Evolutionary conservation across 305 asterid species (phyloP).

Genomic region (Ilex paraguariensis): DNA sequence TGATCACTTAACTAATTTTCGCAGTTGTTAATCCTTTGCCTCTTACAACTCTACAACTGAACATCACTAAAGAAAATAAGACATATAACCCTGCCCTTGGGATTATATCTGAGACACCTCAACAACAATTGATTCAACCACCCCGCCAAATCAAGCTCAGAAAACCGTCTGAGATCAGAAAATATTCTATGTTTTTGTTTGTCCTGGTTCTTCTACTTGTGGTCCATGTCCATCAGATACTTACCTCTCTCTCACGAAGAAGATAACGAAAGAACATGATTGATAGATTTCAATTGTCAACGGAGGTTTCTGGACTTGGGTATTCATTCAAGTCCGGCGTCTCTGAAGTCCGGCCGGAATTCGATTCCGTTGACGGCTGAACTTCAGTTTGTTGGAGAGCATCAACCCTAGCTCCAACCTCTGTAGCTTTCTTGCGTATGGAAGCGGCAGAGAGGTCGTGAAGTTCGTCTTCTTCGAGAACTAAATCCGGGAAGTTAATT

Average conservation of each 20-base stretch:
- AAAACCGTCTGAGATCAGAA: too few species aligned
- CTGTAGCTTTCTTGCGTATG: slow-evolving; percentile 39
- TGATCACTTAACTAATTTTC: too few species aligned
- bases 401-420: slow-evolving; percentile 78
- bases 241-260: too few species aligned
- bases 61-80: background rate
- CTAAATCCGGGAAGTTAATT: slow-evolving; percentile 79
- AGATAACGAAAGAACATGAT: too few species aligned
- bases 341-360: background rate
- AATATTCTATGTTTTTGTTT: too few species aligned
- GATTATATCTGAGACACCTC: slow-evolving; percentile 15
- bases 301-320: slow-evolving; percentile 63
- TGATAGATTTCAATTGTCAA: slow-evolving; percentile 24
- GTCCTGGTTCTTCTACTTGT: too few species aligned
- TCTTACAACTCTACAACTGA: background rate
- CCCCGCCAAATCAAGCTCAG: slow-evolving; percentile 4
- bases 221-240: too few species aligned
- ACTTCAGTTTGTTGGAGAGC: slow-evolving; percentile 49
- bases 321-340: slow-evolving; percentile 31
- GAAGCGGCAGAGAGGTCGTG: slow-evolving; percentile 69
- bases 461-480: slow-evolving; percentile 23
- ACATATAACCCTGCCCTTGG: slow-evolving; percentile 25
- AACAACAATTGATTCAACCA: background rate
- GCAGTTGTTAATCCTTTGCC: background rate
- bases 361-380: slow-evolving; percentile 15